These are phyloP conservation scores for Candida silvatica DNA, from an alignment of 805 yeast species.

Conservation along the genomic window DNA sequence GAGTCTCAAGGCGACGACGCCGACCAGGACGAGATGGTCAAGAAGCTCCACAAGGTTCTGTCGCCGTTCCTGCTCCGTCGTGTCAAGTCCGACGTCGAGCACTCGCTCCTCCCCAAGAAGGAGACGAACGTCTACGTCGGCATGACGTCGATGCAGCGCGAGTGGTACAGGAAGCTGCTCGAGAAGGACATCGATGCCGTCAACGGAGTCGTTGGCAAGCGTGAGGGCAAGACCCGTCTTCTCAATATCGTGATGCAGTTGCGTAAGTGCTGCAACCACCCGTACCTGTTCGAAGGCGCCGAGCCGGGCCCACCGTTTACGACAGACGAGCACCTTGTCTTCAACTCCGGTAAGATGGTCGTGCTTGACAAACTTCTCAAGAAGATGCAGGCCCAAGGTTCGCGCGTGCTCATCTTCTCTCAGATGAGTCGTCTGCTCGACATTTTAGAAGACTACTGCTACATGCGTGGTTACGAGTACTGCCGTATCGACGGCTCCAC, in stretches of 20 bases:
- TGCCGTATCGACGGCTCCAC: conserved; percentile 94
- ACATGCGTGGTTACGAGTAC: conserved; percentile 72
- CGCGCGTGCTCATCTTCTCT: conserved; percentile 84
- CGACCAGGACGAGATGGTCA: conserved; percentile 76
- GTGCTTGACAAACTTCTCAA: conserved; percentile 77
- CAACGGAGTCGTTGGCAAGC: conserved; percentile 89
- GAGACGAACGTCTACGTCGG: conserved; percentile 87
- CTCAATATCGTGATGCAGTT: conserved; percentile 94
- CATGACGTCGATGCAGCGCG: conserved; percentile 90
- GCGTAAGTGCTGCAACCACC: conserved; percentile 95
- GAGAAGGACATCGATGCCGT: conserved; percentile 96
- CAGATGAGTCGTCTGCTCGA: conserved; percentile 91
- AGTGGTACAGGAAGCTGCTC: conserved; percentile 82
- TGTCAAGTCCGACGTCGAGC: conserved; percentile 89
- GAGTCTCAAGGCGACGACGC: conserved; percentile 50
- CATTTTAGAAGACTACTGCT: conserved; percentile 88
- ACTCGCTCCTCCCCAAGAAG: conserved; percentile 80
- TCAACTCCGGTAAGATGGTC: conserved; percentile 84
- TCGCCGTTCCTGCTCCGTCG: conserved; percentile 85
- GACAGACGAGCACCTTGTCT: conserved; percentile 90
- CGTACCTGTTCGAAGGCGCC: conserved; percentile 96
- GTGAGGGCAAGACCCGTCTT: conserved; percentile 87
- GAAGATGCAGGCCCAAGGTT: conserved; percentile 66
- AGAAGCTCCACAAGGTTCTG: conserved; percentile 80
- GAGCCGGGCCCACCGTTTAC: conserved; percentile 98